These are phyloP conservation scores for Ceratocystis huliohia DNA, from an alignment of 2,329 filamentous ascomycete genomes.

Conservation along the genomic window DNA sequence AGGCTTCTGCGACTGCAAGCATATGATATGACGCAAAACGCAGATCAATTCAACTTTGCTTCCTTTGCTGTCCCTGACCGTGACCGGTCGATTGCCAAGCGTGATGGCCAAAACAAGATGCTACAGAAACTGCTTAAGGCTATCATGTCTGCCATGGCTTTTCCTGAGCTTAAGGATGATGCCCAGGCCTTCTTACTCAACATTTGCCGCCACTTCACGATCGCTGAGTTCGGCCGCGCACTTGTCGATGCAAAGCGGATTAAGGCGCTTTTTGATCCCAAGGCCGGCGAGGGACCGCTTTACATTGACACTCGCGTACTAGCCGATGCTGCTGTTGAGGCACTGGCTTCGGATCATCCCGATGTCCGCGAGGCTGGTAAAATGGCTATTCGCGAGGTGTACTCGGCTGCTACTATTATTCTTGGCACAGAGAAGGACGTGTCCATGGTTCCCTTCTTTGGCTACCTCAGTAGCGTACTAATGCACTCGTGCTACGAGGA, in stretches of 20 bases:
- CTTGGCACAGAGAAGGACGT: constrained; percentile 63
- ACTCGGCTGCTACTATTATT: constrained; percentile 62
- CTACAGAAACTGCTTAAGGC: constrained; percentile 83
- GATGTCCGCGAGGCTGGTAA: constrained; percentile 74
- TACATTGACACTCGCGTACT: constrained; percentile 77
- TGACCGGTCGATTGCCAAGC: constrained; percentile 74
- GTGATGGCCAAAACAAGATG: constrained; percentile 66
- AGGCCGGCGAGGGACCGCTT: constrained; percentile 73
- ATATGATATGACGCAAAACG: constrained; percentile 65
- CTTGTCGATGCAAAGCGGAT: constrained; percentile 67
- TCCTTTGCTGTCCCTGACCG: constrained; percentile 64
- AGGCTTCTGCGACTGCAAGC: constrained; percentile 76
- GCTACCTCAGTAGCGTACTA: constrained; percentile 67
- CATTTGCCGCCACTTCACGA: constrained; percentile 76
- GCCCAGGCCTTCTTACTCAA: constrained; percentile 65
- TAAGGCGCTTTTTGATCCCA: constrained; percentile 68
- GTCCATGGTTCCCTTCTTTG: constrained; percentile 71
- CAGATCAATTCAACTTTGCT: constrained; percentile 56
- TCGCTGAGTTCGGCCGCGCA: constrained; percentile 80
- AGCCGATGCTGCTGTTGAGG: constrained; percentile 81
- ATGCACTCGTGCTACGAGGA: constrained; percentile 94
- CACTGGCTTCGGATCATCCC: constrained; percentile 69
- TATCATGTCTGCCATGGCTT: constrained; percentile 68
- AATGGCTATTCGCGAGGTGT: constrained; percentile 62
- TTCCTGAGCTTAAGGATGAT: constrained; percentile 66